A percentile compares a stretch with the other conserved stretches of the same genome.
Conservation (phyloP, 345 rosid genomes). For the Brassica incana region DNA sequence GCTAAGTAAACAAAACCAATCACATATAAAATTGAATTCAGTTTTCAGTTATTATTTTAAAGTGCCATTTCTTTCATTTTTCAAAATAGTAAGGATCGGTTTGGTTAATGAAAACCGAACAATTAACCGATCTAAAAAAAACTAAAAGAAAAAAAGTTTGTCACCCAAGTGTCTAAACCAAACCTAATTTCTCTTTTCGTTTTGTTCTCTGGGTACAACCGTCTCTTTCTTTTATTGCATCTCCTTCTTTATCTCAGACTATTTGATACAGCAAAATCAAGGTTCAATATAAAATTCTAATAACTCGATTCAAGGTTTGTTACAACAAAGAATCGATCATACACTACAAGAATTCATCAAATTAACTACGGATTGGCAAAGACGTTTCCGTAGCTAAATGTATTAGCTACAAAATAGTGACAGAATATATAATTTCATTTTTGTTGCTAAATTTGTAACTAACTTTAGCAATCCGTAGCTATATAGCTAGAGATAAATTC, state of each 20-base stretch:
- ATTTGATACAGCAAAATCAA: no score
- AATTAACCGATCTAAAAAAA: neutral
- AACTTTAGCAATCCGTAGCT: no score
- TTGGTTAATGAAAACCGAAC: neutral
- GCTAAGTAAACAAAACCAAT: neutral
- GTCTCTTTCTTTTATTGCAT: neutral
- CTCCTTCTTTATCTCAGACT: neutral
- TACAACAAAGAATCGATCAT: no score
- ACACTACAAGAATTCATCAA: neutral
- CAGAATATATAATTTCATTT: no score
- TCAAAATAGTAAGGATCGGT: neutral
- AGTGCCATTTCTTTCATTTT: neutral
- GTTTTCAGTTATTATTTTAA: neutral
- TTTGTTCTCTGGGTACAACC: neutral
- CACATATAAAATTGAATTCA: neutral
- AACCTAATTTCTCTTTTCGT: neutral
- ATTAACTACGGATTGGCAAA: no score
- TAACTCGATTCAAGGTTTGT: no score
- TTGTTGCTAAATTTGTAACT: no score
- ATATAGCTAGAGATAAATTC: no score
- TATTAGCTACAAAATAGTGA: no score
- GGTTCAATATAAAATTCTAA: no score
- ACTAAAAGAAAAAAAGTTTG: no score
- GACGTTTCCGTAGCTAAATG: no score
- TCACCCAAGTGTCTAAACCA: neutral